Percentiles rank a stretch among this genome's conserved stretches.
These are phyloP conservation scores for Coprinopsis marcescibilis DNA, from an alignment of 768 basidiomycete species.

Conservation along the genomic window DNA sequence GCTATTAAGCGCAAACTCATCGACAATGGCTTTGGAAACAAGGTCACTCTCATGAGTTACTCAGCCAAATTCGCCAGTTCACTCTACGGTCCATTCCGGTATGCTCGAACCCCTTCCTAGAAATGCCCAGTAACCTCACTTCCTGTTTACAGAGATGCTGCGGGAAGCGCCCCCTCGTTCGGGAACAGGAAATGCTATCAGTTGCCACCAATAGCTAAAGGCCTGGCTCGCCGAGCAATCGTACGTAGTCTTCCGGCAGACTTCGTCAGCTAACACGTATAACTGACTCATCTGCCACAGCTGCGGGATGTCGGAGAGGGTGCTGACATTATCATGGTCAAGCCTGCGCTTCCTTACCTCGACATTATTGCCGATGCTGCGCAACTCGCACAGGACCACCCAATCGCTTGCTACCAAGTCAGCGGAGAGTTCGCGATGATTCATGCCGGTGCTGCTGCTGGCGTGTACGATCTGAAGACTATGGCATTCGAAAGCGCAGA, in stretches of 20 bases:
- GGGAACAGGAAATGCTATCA: constrained; percentile 98
- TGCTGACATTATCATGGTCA: constrained; percentile 99
- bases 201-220: constrained; percentile 82
- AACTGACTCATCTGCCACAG: constrained; percentile 34
- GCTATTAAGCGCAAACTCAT: constrained; percentile 86
- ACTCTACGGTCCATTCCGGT: constrained; percentile 96
- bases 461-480: constrained; percentile 84
- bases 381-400: constrained; percentile 75
- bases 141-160: constrained; percentile 72
- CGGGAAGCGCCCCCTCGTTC: constrained; percentile 90
- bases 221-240: constrained; percentile 89
- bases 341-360: constrained; percentile 92
- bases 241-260: constrained; percentile 40
- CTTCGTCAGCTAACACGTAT: not conserved
- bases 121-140: constrained; percentile 1
- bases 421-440: constrained; percentile 98
- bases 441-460: constrained; percentile 86
- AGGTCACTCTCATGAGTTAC: constrained; percentile 92
- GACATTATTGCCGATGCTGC: constrained; percentile 92
- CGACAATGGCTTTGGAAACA: constrained; percentile 78
- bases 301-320: constrained; percentile 86
- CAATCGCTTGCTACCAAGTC: constrained; percentile 96
- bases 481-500: constrained; percentile 96
- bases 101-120: constrained; percentile 14
- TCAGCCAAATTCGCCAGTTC: constrained; percentile 96